Evolutionary conservation across 202 grass and related monocot genomes (phyloP), one percentile per base, ranked within the genome.

Genomic region (Zoysia matrella): DNA sequence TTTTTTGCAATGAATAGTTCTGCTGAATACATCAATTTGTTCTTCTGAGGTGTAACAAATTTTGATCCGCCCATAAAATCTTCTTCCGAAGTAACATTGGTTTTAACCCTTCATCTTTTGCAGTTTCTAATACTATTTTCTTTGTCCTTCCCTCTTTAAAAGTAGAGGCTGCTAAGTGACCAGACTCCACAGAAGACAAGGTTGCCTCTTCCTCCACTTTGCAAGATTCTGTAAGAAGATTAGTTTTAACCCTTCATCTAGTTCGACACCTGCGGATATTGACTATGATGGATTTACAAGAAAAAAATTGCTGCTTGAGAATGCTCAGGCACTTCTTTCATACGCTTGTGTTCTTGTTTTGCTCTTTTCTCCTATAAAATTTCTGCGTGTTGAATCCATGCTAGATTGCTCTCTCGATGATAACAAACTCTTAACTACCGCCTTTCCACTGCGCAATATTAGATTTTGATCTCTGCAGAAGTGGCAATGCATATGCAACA

Each of bases 401-500:
- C 47, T 54, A 60, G 18, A 40, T 70, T 41, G 8, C 22, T 61
- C 52, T 79, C 54, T 87, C 82, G 87, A 91, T 74, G 82, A 61
- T 46, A 91, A 67, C 43, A 97, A 74, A 60, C 69, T 80, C 48
- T 90, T 88, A 52, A 97, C 39, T 5, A 82, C 75, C 63, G 87
- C 82, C 85, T 93, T 91, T 8, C 79, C 85, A 71, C 88, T 88
- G 14, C 94, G 92, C n/a, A 85, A 47, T 84, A 88, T 94, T 72
- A 91, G 56, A 69, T 91, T 97, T 55, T 86, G 72, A 18, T 92
- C 88, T 77, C 55, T 82, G 61, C 90, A 94, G 57, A 92, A 94
- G 79, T 89, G 86, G 18, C 94, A 97, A 30, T 64, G 79, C 70
- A 60, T 89, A 92, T 22, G 90, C 57, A 36, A 92, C 70, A n/a